A percentile compares a stretch with the other conserved stretches of the same genome.
These are phyloP conservation scores for Gracilaria vermiculophylla DNA, from an alignment of 23 red algal genomes.

Conservation along the genomic window DNA sequence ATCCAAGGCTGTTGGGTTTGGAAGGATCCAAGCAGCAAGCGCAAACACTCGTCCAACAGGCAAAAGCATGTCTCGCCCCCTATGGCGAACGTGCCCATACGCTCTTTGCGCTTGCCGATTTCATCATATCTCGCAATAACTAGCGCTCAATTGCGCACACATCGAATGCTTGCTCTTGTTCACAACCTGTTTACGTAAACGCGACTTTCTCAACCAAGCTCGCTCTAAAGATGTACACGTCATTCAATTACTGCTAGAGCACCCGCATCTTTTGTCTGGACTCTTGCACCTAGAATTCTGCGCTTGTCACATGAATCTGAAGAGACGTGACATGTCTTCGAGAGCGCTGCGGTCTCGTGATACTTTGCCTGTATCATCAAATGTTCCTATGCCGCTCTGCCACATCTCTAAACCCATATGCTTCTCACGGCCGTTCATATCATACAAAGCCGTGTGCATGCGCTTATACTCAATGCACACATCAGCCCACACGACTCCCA, in stretches of 20 bases:
- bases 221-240: too few species aligned
- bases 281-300: too few species aligned
- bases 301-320: too few species aligned
- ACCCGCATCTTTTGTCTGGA: too few species aligned
- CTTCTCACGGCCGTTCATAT: background rate
- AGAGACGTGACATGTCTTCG: too few species aligned
- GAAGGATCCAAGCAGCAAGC: slow-evolving; percentile 72
- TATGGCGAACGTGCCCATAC: slow-evolving; percentile 69
- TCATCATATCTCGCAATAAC: slow-evolving; percentile 90
- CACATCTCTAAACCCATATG: background rate
- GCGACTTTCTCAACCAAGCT: background rate
- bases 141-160: slow-evolving; percentile 7
- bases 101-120: slow-evolving; percentile 84
- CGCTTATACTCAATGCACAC: background rate
- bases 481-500: background rate
- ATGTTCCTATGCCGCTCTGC: too few species aligned
- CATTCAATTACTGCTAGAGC: too few species aligned
- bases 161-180: slow-evolving; percentile 13
- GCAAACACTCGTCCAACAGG: slow-evolving; percentile 70
- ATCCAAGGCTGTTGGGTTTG: slow-evolving; percentile 88
- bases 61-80: slow-evolving; percentile 66
- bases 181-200: slow-evolving; percentile 5
- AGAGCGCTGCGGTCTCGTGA: too few species aligned
- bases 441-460: background rate
- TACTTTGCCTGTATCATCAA: too few species aligned